Percentiles rank a stretch among this genome's conserved stretches.
Evolutionary conservation across 441 rosid genomes (phyloP).

Genomic region (Arabidopsis lyrata): DNA sequence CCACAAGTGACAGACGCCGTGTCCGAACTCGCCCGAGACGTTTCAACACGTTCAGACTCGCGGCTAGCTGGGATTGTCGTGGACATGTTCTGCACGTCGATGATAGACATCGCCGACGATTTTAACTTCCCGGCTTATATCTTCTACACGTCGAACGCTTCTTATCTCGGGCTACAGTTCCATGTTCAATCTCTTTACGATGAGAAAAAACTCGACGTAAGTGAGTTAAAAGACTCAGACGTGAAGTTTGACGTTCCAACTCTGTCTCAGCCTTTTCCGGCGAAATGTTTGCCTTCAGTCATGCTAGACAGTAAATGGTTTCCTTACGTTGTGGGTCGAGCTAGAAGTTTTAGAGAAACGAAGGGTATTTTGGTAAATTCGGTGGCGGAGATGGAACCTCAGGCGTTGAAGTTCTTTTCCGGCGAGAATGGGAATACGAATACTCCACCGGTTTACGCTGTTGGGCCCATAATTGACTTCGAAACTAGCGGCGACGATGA

Average conservation of each 20-base stretch:
- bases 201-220: constrained; percentile 29
- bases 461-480: constrained; percentile 45
- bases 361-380: constrained; percentile 67
- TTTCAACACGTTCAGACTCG: constrained; percentile 31
- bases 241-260: constrained; percentile 51
- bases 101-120: constrained; percentile 59
- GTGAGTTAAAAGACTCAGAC: constrained; percentile 40
- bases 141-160: constrained; percentile 51
- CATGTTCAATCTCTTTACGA: constrained; percentile 43
- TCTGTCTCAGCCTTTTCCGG: constrained; percentile 51
- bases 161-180: constrained; percentile 47
- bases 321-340: background rate
- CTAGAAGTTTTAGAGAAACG: constrained; percentile 33
- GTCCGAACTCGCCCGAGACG: background rate
- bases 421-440: background rate
- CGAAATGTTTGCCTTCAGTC: constrained; percentile 46
- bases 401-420: constrained; percentile 39
- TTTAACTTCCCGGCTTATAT: constrained; percentile 53
- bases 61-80: constrained; percentile 53
- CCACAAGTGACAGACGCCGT: constrained; percentile 35
- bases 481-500: background rate
- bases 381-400: constrained; percentile 57
- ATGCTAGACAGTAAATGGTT: constrained; percentile 33
- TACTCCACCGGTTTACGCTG: constrained; percentile 51
- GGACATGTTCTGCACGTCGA: constrained; percentile 62